Percentiles rank a stretch among this genome's conserved stretches.
phyloP scores from a whole-genome alignment of 2,329 filamentous ascomycete genomes.

The Graphilbum fragrans region DNA sequence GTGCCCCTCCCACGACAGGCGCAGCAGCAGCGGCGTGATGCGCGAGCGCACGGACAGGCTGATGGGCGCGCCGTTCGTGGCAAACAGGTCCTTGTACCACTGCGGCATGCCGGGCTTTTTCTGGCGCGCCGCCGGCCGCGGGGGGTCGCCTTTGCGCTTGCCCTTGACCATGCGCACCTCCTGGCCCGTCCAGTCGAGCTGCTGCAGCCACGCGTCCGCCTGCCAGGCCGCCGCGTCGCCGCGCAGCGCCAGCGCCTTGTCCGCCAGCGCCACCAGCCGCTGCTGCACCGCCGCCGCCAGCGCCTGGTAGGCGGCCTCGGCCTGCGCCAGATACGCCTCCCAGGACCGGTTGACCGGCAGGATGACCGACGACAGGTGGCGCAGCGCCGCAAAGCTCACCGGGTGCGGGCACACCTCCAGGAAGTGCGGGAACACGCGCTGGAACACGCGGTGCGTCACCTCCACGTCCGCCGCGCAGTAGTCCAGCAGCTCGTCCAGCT shows the following conservation, averaged over 20 bases:
- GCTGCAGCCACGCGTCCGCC: constrained; percentile 79
- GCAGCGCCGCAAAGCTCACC: constrained; percentile 87
- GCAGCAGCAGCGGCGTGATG: constrained; percentile 73
- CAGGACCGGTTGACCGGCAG: constrained; percentile 81
- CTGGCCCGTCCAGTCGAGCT: constrained; percentile 93
- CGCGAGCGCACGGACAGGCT: constrained; percentile 75
- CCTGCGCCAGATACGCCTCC: constrained; percentile 71
- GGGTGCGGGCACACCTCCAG: constrained; percentile 86
- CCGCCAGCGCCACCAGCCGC: constrained; percentile 58
- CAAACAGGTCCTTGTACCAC: constrained; percentile 91
- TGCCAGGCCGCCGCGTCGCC: constrained; percentile 55
- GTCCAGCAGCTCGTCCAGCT: constrained; percentile 72
- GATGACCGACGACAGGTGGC: constrained; percentile 89
- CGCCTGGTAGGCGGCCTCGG: constrained; percentile 72
- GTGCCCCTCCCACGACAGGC: constrained; percentile 77
- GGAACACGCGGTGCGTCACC: constrained; percentile 88
- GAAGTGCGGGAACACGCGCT: constrained; percentile 85
- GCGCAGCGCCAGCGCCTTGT: constrained; percentile 67
- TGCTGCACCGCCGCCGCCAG: constrained; percentile 68
- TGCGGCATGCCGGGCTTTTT: constrained; percentile 91
- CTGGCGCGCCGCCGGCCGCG: constrained; percentile 66
- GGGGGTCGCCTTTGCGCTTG: constrained; percentile 74
- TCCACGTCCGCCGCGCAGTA: constrained; percentile 94
- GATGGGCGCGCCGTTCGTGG: constrained; percentile 55
- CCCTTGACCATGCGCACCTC: constrained; percentile 84